Conservation (phyloP, 78 protist species). For the Emiliania huxleyi region DNA sequence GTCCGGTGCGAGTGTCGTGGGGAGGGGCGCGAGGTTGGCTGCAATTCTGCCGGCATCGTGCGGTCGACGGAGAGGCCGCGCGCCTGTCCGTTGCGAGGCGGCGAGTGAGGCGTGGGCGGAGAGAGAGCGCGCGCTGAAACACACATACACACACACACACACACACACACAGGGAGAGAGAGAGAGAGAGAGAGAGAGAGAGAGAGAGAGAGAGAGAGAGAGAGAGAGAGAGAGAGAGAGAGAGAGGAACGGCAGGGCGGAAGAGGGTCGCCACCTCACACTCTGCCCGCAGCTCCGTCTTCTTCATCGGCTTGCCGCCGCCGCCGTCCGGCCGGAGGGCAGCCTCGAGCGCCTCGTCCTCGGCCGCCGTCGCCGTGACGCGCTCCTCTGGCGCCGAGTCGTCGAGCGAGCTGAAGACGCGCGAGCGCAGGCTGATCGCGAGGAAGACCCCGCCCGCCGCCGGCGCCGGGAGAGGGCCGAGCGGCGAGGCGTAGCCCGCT, state of each 20-base stretch:
- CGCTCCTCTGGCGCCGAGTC: too few relatives aligned
- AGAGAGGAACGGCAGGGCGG: background rate
- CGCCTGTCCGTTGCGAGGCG: background rate
- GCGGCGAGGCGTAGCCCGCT: too few relatives aligned
- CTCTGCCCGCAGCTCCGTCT: too few relatives aligned
- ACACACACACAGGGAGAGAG: background rate
- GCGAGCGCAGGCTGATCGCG: too few relatives aligned
- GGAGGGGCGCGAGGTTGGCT: background rate
- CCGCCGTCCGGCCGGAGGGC: too few relatives aligned
- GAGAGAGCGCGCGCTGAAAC: background rate
- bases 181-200: background rate
- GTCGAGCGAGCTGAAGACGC: too few relatives aligned
- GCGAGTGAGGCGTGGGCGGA: background rate
- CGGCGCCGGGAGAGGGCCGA: too few relatives aligned
- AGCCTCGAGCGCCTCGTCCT: too few relatives aligned
- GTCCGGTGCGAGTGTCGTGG: background rate
- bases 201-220: background rate
- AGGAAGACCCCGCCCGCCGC: too few relatives aligned
- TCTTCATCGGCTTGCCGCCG: too few relatives aligned
- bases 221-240: background rate
- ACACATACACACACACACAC: too few relatives aligned
- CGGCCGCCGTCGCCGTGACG: too few relatives aligned
- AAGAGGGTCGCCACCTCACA: background rate
- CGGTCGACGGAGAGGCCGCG: background rate
- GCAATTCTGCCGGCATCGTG: background rate